Evolutionary conservation across 495 filamentous ascomycete species (phyloP).

Genomic region (Tuber melanosporum): DNA sequence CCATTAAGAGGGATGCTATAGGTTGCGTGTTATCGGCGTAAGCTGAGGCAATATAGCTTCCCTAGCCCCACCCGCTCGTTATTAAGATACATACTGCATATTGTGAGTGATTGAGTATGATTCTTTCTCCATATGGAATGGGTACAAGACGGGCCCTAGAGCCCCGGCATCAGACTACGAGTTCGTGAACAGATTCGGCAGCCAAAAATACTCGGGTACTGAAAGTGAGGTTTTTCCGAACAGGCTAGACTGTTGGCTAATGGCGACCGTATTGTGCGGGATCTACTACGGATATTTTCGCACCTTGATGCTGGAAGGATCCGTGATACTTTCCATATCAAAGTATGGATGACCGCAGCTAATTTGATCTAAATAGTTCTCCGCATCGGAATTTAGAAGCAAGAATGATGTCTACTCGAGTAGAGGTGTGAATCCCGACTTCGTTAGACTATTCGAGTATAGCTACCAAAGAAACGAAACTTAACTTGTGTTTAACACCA

Average conservation of each 20-base stretch:
- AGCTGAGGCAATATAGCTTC: background rate
- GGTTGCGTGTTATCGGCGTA: background rate
- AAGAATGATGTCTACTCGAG: background rate
- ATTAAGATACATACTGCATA: background rate
- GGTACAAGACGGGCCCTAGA: background rate
- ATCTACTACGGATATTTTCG: background rate
- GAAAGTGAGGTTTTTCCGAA: background rate
- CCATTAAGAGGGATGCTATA: background rate
- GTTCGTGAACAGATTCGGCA: background rate
- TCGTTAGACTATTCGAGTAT: background rate
- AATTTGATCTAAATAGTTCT: background rate
- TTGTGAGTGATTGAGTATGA: constrained; percentile 4
- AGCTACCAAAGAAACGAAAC: background rate
- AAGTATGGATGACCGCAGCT: background rate
- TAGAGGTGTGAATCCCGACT: background rate
- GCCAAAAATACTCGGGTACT: background rate
- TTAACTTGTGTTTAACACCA: background rate
- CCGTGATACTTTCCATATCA: background rate
- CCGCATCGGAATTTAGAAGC: background rate
- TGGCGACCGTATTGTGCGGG: background rate
- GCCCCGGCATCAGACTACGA: background rate
- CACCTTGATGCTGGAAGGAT: background rate
- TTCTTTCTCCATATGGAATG: background rate
- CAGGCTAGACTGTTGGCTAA: background rate
- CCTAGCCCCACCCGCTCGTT: background rate